Evolutionary conservation across 441 rosid species (phyloP).

Genomic region (Breynia disticha): DNA sequence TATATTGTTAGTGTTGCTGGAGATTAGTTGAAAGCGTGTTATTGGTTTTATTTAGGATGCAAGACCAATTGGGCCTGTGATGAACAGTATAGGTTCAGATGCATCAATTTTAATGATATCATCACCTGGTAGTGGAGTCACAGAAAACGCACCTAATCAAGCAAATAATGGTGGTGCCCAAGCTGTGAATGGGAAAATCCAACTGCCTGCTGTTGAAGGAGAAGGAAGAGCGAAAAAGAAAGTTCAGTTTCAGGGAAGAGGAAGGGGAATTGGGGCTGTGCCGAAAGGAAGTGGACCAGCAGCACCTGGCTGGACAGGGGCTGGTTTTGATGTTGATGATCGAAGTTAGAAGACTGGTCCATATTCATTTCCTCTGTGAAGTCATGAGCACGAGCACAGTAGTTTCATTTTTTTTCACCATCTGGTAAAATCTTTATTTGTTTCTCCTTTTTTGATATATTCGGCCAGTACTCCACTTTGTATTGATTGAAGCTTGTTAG

Average conservation of each 20-base stretch:
- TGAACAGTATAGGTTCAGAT: slow-evolving; percentile 20
- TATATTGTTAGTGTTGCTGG: background rate
- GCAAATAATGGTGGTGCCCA: slow-evolving; percentile 25
- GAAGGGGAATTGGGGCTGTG: slow-evolving; percentile 50
- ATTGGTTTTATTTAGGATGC: slow-evolving; percentile 33
- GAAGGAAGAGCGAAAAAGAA: slow-evolving; percentile 57
- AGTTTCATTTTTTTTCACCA: slow-evolving; percentile 7
- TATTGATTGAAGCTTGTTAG: slow-evolving; percentile 12
- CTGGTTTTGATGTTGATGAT: slow-evolving; percentile 84
- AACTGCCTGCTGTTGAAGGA: slow-evolving; percentile 34
- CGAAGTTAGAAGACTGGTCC: slow-evolving; percentile 31
- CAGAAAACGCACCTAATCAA: slow-evolving; percentile 28
- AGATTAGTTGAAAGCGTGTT: slow-evolving; percentile 10
- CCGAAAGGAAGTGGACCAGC: slow-evolving; percentile 47
- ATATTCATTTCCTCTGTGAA: slow-evolving; percentile 13
- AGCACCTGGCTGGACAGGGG: slow-evolving; percentile 76
- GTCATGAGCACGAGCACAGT: slow-evolving; percentile 13
- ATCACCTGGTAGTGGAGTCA: slow-evolving; percentile 19
- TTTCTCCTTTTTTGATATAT: slow-evolving; percentile 8
- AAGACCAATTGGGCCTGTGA: slow-evolving; percentile 18
- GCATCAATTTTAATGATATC: slow-evolving; percentile 23
- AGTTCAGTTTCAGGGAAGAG: slow-evolving; percentile 53
- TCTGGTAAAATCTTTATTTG: slow-evolving; percentile 18
- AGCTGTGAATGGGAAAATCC: slow-evolving; percentile 26
- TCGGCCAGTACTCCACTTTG: background rate